These are phyloP conservation scores for Nothomitra cinnamomea DNA, from an alignment of 2,329 filamentous ascomycete genomes.

Conservation along the genomic window DNA sequence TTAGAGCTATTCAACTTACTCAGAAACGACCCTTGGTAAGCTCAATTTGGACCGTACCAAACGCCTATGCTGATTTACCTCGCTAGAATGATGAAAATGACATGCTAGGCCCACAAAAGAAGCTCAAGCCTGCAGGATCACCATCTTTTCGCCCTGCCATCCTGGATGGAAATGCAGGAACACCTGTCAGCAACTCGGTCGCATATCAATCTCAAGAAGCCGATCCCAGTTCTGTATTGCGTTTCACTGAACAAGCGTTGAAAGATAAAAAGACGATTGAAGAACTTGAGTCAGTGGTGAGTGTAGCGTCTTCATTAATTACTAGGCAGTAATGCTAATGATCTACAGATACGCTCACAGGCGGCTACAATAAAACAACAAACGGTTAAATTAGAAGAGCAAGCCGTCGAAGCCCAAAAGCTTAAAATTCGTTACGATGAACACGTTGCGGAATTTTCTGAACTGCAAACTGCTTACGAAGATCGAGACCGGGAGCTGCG, in stretches of 20 bases:
- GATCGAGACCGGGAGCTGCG: constrained; percentile 22
- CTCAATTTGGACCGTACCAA: not conserved
- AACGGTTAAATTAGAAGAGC: not conserved
- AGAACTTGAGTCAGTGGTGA: constrained; percentile 16
- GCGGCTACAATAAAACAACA: not conserved
- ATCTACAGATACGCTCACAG: not conserved
- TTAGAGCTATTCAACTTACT: not conserved
- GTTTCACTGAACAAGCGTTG: not conserved
- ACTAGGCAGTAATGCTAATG: not conserved
- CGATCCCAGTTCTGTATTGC: not conserved
- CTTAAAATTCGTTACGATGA: constrained; percentile 17
- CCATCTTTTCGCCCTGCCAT: not conserved
- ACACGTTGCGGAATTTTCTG: constrained; percentile 19
- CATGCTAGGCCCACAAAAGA: not conserved
- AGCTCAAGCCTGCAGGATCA: constrained; percentile 12
- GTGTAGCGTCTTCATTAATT: not conserved
- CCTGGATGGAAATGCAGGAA: not conserved
- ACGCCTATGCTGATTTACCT: too few species aligned
- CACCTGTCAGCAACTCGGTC: not conserved
- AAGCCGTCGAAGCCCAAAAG: not conserved
- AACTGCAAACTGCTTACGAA: constrained; percentile 29
- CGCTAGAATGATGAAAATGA: not conserved
- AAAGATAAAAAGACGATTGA: constrained; percentile 5
- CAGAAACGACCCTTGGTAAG: constrained; percentile 4
- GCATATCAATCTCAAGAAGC: not conserved